A percentile compares a stretch with the other conserved stretches of the same genome.
Evolutionary conservation across 23 red algal species (phyloP).

Genomic region (Gracilariopsis chorda): DNA sequence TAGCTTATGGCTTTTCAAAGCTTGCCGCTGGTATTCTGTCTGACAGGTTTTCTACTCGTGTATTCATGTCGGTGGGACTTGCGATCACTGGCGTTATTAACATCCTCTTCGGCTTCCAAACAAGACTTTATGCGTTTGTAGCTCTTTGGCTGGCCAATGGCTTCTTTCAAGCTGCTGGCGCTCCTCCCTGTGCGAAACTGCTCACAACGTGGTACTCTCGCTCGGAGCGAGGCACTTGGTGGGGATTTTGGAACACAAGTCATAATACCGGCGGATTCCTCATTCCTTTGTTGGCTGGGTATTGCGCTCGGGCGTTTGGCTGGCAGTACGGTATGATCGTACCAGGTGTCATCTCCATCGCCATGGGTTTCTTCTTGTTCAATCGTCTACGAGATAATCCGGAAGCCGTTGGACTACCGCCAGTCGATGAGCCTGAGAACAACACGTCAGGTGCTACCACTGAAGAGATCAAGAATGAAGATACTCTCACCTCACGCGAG

Average conservation of each 20-base stretch:
- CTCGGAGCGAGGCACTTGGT: slow-evolving; percentile 97
- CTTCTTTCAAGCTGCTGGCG: slow-evolving; percentile 95
- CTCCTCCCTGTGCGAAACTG: slow-evolving; percentile 96
- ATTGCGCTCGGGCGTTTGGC: slow-evolving; percentile 86
- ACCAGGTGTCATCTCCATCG: slow-evolving; percentile 81
- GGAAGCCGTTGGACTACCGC: slow-evolving; percentile 83
- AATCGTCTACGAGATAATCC: slow-evolving; percentile 89
- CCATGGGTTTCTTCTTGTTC: slow-evolving; percentile 88
- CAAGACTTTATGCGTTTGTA: slow-evolving; percentile 70
- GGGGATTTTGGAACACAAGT: slow-evolving; percentile 99
- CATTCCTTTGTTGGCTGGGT: slow-evolving; percentile 94
- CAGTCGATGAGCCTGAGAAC: slow-evolving; percentile 57
- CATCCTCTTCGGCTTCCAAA: slow-evolving; percentile 95
- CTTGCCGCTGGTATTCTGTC: slow-evolving; percentile 87
- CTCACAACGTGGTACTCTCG: slow-evolving; percentile 97
- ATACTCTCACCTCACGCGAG: slow-evolving; percentile 42
- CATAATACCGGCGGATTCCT: slow-evolving; percentile 99
- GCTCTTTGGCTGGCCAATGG: slow-evolving; percentile 93
- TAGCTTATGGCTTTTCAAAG: slow-evolving; percentile 99
- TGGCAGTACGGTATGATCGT: slow-evolving; percentile 99
- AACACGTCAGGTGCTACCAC: neutral
- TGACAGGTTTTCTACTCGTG: slow-evolving; percentile 90
- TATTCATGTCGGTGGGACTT: slow-evolving; percentile 95
- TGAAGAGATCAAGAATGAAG: neutral
- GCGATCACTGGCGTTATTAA: slow-evolving; percentile 94